A percentile compares a stretch with the other conserved stretches of the same genome.
These are phyloP conservation scores for Annulohypoxylon bovei DNA, from an alignment of 495 filamentous ascomycete species.

Conservation along the genomic window DNA sequence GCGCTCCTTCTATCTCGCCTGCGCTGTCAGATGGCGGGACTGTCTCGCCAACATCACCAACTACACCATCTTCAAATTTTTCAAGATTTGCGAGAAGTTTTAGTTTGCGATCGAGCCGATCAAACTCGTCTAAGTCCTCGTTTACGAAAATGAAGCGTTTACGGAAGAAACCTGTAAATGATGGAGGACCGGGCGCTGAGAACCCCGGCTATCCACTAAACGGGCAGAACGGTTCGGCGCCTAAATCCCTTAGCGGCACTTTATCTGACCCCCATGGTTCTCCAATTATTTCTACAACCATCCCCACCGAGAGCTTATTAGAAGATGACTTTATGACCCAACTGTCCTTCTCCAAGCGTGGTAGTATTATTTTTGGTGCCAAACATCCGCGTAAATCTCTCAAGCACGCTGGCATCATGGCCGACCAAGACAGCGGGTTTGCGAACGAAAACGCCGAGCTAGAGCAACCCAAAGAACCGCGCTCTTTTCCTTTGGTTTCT, in stretches of 20 bases:
- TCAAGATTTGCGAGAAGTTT: conserved; percentile 51
- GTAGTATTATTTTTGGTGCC: conserved; percentile 72
- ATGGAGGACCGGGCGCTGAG: conserved; percentile 24
- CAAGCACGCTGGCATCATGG: conserved; percentile 31
- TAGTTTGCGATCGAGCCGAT: conserved; percentile 50
- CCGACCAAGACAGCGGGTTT: conserved; percentile 24
- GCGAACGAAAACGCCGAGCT: neutral
- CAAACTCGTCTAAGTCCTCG: conserved; percentile 41
- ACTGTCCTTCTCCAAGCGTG: conserved; percentile 66
- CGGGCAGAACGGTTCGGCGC: conserved; percentile 37
- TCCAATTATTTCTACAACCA: conserved; percentile 60
- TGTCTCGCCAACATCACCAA: conserved; percentile 45
- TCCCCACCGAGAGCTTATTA: conserved; percentile 62
- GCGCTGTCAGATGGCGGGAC: conserved; percentile 39
- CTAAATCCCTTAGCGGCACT: conserved; percentile 36
- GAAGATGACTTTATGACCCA: conserved; percentile 60
- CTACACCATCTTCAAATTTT: conserved; percentile 46
- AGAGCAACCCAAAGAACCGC: conserved; percentile 23
- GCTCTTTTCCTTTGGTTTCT: conserved; percentile 43
- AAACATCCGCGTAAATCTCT: conserved; percentile 51
- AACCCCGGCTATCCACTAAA: conserved; percentile 44
- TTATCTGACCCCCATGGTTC: conserved; percentile 43
- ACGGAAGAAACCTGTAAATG: conserved; percentile 48
- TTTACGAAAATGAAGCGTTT: conserved; percentile 41
- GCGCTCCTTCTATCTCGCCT: conserved; percentile 35